Conservation (phyloP, 2,329 filamentous ascomycete genomes). For the Chaetomiaceae sp. region DNA sequence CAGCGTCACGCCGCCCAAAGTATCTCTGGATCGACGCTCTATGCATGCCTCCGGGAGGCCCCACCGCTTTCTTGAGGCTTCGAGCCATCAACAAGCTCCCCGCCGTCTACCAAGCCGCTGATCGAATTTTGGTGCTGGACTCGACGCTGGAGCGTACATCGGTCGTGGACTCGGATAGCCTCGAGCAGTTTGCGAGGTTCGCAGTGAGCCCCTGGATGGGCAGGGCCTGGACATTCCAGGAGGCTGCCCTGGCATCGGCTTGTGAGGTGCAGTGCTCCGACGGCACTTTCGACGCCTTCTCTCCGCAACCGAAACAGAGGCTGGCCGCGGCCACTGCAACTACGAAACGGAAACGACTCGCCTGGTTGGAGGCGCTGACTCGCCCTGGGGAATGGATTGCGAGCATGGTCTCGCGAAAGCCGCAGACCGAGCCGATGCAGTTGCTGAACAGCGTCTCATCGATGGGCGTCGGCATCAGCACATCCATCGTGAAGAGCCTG, state of each 20-base stretch:
- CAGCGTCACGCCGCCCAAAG: constrained; percentile 10
- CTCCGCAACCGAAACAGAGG: constrained; percentile 8
- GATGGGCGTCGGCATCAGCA: constrained; percentile 9
- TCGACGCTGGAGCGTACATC: constrained; percentile 17
- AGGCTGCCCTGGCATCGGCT: constrained; percentile 16
- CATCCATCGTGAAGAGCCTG: constrained; percentile 15
- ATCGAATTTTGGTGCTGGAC: constrained; percentile 21
- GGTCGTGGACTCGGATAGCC: constrained; percentile 15
- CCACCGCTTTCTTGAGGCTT: constrained; percentile 11
- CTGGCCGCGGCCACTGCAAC: not conserved
- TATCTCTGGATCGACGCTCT: constrained; percentile 25
- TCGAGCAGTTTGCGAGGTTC: constrained; percentile 21
- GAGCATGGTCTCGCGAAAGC: not conserved
- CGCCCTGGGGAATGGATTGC: constrained; percentile 9
- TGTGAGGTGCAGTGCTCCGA: constrained; percentile 24
- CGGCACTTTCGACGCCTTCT: constrained; percentile 21
- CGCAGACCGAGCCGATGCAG: not conserved
- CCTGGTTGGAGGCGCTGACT: constrained; percentile 12
- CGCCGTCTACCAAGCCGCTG: constrained; percentile 22
- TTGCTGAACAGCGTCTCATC: constrained; percentile 2
- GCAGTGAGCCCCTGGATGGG: constrained; percentile 22
- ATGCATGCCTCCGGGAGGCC: constrained; percentile 20
- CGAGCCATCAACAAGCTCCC: constrained; percentile 24
- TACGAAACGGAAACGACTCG: not conserved
- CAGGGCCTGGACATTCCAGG: constrained; percentile 21